Evolutionary conservation across 352 stramenopile species (phyloP), one percentile per base, ranked within the genome.

Genomic region (Elongisporangium senticosum): DNA sequence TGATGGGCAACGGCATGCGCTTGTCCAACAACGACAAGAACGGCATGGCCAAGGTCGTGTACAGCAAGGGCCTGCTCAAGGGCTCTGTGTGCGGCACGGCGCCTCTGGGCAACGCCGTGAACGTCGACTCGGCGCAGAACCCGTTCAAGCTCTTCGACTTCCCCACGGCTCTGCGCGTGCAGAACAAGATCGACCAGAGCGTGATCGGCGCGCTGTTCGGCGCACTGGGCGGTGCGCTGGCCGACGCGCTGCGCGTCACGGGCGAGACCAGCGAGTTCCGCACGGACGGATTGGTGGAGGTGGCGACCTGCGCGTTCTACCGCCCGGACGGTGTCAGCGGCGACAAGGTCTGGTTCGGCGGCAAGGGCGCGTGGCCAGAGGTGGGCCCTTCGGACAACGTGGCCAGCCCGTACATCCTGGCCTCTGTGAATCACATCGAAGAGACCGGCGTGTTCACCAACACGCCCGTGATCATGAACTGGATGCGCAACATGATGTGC

Each of bases 401-500:
- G n/a, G 24, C n/a, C 10, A 7, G 40, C n/a, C 21, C 51, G 51
- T 39, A 17, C 51, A 55, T 55, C 19, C 20, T 55, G n/a, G 51
- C 51, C 1, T 23, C 21, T 1, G 51, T 55, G 3, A 55, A 55
- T 14, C 51, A 55, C 51, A 28, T 28, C 22, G 51, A 55, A 15
- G n/a, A 55, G 22, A 55, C 51, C 17, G 51, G 51, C 17, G 51
- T 55, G n/a, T 55, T 55, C 24, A 39, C 51, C 21, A 55, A 55
- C 51, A 55, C 51, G 51, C 51, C 51, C 14, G 51, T 55, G 17
- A 39, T 55, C 17, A 55, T 55, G 51, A 39, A 28, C 51, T 55
- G 51, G 51, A 55, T 55, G 51, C 51, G 51, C 51, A 55, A 55
- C 24, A 55, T 55, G 51, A 55, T 55, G 51, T 55, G 51, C 51